Evolutionary conservation across 2,329 filamentous ascomycete genomes (phyloP).

Genomic region (Hymenoscyphus scutula): DNA sequence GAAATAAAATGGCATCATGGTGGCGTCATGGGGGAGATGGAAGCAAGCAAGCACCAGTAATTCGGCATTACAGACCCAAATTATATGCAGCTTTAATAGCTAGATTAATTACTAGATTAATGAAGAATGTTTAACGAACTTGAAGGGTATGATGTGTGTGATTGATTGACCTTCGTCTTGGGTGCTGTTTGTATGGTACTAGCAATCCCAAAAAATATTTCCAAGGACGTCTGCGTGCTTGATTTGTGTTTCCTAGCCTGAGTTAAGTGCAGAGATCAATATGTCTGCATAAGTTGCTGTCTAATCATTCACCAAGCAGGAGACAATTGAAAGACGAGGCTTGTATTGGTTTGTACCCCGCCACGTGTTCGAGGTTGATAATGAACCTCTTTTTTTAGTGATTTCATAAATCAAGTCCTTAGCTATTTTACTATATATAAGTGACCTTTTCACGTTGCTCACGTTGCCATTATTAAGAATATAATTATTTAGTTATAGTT

Average conservation of each 20-base stretch:
- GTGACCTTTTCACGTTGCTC: too few species aligned
- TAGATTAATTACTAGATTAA: neutral
- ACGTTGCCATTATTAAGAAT: too few species aligned
- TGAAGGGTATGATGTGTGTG: neutral
- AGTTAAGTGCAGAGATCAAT: too few species aligned
- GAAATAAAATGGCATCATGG: neutral
- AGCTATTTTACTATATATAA: too few species aligned
- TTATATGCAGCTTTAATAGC: neutral
- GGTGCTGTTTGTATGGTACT: neutral
- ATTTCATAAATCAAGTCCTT: too few species aligned
- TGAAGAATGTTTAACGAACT: neutral
- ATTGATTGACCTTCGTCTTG: neutral
- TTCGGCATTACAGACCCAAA: neutral
- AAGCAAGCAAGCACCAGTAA: neutral
- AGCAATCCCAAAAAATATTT: neutral
- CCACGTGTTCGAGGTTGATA: neutral
- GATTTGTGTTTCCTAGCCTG: too few species aligned
- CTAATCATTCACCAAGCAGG: too few species aligned
- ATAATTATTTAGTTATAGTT: too few species aligned
- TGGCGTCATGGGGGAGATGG: neutral
- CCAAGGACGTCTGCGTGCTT: neutral
- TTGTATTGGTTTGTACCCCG: slow-evolving; percentile 2
- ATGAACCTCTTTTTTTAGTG: too few species aligned
- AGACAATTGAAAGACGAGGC: neutral
- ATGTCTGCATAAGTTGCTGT: too few species aligned